Base-by-base conservation (phyloP, 768 basidiomycete genomes). In the Phylloporus scabripes region DNA sequence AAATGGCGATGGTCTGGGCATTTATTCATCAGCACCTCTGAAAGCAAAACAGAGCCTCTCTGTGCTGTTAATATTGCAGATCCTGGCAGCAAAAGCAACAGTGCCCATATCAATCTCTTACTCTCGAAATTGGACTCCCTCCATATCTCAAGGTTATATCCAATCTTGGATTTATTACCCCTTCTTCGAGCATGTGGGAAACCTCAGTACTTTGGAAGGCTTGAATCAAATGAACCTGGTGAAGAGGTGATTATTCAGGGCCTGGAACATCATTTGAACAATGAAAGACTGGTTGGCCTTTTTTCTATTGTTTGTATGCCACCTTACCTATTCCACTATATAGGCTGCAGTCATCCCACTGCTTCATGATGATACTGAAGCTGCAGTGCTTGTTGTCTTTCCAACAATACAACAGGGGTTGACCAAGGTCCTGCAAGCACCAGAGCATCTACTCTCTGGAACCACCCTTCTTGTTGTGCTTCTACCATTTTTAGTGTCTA, bases 1-100 rank as follows among this genome's bases (percentile, higher is more conserved):
- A 77, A 77, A 46, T 87, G 79, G 79, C 80, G 72, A 53, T 87
- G 86, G 85, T 67, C 72, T 32, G 85, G 83, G 20, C 67, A 76
- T 18, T 67, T 86, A 24, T 71, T 73, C 46, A 69, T 77, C 18
- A 69, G 68, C 21, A 63, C 64, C 2, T 62, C 62, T 17, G 60
- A 65, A 5, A 68, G 66, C 18, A 63, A 65, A 20, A 61, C 70
- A 23, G 72, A 80, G 47, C 64, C 64, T 7, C 55, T 82, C 0
- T 83, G 83, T 65, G 68, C 76, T 31, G 72, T 79, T 26, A 61
- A 59, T 2, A 64, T 87, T 38, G 63, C 67, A 44, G 78, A 82
- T 32, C 59, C 72, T 3, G 70, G 72, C 9, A 72, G 75, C 21
- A 66, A 67, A 12, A 57, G 64, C 17, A 63, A 67, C 7, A 76